phyloP scores from a whole-genome alignment of 148 eudicot species.

The Camellia lanceoleosa region DNA sequence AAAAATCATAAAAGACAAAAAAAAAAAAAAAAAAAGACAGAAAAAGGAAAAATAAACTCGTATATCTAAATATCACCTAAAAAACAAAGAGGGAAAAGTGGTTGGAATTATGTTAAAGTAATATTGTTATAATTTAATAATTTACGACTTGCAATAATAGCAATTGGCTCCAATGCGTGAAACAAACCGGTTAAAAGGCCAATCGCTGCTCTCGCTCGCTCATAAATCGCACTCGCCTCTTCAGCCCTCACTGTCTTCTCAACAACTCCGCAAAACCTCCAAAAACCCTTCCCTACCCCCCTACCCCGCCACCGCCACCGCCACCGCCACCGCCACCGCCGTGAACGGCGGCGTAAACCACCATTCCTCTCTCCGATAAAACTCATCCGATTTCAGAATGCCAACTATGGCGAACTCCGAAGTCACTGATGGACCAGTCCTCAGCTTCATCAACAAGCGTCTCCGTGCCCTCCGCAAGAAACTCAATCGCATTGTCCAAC shows the following conservation, averaged over 20 bases:
- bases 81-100: too few relatives aligned
- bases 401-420: conserved; percentile 27
- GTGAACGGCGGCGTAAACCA: conserved; percentile 19
- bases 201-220: background rate
- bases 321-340: conserved; percentile 9
- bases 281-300: conserved; percentile 12
- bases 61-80: too few relatives aligned
- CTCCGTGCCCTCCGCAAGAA: conserved; percentile 77
- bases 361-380: background rate
- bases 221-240: background rate
- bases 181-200: background rate
- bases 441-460: conserved; percentile 70
- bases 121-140: too few relatives aligned
- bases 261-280: conserved; percentile 8
- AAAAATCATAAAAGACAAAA: too few relatives aligned
- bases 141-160: too few relatives aligned
- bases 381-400: background rate
- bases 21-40: too few relatives aligned
- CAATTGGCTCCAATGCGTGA: too few relatives aligned
- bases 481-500: conserved; percentile 59
- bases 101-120: too few relatives aligned
- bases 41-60: too few relatives aligned
- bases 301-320: too few relatives aligned
- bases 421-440: conserved; percentile 67
- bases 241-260: background rate